These are phyloP conservation scores for Chenopodium formosanum DNA, from an alignment of 148 eudicot genomes.

Conservation along the genomic window DNA sequence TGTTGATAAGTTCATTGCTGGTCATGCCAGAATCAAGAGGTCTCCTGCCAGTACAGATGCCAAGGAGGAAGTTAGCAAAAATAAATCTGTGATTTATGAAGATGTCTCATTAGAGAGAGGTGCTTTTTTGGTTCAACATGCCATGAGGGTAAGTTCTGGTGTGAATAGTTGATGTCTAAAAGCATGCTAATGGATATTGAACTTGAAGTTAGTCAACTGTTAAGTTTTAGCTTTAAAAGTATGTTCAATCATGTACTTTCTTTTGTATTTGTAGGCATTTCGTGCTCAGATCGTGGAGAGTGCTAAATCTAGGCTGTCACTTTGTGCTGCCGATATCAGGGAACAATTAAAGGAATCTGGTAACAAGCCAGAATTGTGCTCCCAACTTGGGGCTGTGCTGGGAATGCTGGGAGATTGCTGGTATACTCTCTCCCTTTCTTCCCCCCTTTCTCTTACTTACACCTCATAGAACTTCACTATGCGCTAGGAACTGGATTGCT, in stretches of 20 bases:
- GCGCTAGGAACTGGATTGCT: not conserved
- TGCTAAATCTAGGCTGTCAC: slow-evolving; percentile 86
- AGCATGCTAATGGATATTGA: not conserved
- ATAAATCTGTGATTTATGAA: slow-evolving; percentile 81
- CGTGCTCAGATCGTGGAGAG: slow-evolving; percentile 88
- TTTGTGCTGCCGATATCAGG: slow-evolving; percentile 81
- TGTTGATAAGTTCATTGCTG: slow-evolving; percentile 94
- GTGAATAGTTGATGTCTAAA: not conserved
- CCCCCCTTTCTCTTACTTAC: not conserved
- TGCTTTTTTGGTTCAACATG: slow-evolving; percentile 89
- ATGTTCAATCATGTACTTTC: not conserved
- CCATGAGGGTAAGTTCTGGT: slow-evolving; percentile 81
- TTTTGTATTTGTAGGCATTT: slow-evolving; percentile 60
- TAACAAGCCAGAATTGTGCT: slow-evolving; percentile 76
- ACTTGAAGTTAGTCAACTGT: not conserved
- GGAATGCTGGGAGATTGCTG: slow-evolving; percentile 98
- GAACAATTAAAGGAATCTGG: slow-evolving; percentile 67
- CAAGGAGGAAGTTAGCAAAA: slow-evolving; percentile 51
- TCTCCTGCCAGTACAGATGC: slow-evolving; percentile 50
- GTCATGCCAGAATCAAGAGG: slow-evolving; percentile 97
- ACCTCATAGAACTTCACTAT: slow-evolving; percentile 5
- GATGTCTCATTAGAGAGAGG: slow-evolving; percentile 97
- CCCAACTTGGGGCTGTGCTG: slow-evolving; percentile 91
- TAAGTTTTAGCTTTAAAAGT: not conserved
- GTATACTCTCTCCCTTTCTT: slow-evolving; percentile 36